phyloP scores from a whole-genome alignment of 2,329 filamentous ascomycete genomes.

The Penicillium decumbens region DNA sequence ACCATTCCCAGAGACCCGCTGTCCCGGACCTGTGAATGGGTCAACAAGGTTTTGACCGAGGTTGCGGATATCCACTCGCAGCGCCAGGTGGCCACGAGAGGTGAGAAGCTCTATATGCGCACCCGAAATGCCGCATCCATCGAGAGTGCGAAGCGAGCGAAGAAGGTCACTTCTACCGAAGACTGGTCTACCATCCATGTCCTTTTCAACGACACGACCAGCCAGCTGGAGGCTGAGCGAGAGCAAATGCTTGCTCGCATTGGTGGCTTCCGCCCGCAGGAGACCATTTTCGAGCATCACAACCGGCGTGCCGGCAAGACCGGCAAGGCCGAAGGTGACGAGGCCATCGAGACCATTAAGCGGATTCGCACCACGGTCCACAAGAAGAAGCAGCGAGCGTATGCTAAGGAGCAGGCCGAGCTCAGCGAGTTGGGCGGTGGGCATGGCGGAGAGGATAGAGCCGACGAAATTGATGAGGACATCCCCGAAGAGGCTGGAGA shows the following conservation, averaged over 20 bases:
- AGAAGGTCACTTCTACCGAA: slow-evolving; percentile 66
- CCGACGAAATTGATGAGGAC: slow-evolving; percentile 40
- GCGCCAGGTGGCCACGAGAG: slow-evolving; percentile 71
- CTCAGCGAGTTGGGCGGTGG: slow-evolving; percentile 27
- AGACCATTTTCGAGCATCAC: slow-evolving; percentile 95
- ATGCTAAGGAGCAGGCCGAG: slow-evolving; percentile 27
- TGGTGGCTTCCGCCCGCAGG: slow-evolving; percentile 79
- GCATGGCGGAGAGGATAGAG: slow-evolving; percentile 30
- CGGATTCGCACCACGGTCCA: slow-evolving; percentile 43
- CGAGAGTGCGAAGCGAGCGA: slow-evolving; percentile 83
- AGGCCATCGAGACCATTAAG: slow-evolving; percentile 53
- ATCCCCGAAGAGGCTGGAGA: slow-evolving; percentile 36
- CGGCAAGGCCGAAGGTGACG: slow-evolving; percentile 54
- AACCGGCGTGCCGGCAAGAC: slow-evolving; percentile 67
- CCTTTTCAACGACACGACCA: slow-evolving; percentile 66
- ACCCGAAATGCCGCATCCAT: slow-evolving; percentile 85
- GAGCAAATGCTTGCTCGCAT: slow-evolving; percentile 85
- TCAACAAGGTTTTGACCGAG: slow-evolving; percentile 71
- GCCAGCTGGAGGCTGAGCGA: slow-evolving; percentile 64
- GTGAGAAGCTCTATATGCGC: slow-evolving; percentile 85
- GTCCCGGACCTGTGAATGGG: slow-evolving; percentile 74
- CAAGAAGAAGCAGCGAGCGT: slow-evolving; percentile 38
- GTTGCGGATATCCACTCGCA: slow-evolving; percentile 68
- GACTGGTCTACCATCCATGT: slow-evolving; percentile 72
- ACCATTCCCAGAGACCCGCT: slow-evolving; percentile 67